Conservation (phyloP, 2,329 filamentous ascomycete species). For the Colletotrichum sp. region DNA sequence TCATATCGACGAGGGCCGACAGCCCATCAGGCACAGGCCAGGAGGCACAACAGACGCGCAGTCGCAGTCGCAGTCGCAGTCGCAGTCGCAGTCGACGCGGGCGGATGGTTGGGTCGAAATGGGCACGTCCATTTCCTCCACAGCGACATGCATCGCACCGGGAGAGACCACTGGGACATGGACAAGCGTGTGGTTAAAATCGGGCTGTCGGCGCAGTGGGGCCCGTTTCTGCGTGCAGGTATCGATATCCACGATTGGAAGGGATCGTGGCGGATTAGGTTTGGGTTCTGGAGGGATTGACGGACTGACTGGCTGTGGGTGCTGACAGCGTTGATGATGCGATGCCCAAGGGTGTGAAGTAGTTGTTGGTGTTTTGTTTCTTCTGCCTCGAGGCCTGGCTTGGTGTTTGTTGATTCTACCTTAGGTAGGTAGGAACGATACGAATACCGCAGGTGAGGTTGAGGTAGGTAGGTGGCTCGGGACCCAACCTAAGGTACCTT, state of each 20-base stretch:
- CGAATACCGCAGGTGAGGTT: background rate
- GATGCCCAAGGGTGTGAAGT: background rate
- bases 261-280: background rate
- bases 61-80: background rate
- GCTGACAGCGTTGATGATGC: background rate
- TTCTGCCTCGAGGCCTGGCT: background rate
- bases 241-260: background rate
- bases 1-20: background rate
- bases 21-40: background rate
- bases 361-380: background rate
- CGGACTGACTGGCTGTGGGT: background rate
- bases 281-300: background rate
- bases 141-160: background rate
- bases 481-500: background rate
- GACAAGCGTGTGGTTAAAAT: slow-evolving; percentile 8
- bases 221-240: background rate
- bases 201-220: slow-evolving; percentile 3
- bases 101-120: slow-evolving; percentile 13
- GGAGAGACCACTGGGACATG: background rate
- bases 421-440: background rate
- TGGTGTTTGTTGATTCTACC: background rate
- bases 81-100: background rate
- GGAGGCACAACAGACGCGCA: background rate
- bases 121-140: background rate
- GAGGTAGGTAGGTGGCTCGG: background rate